phyloP scores from a whole-genome alignment of 1,139 yeast genomes.

The Pneumocystis oryctolagi region DNA sequence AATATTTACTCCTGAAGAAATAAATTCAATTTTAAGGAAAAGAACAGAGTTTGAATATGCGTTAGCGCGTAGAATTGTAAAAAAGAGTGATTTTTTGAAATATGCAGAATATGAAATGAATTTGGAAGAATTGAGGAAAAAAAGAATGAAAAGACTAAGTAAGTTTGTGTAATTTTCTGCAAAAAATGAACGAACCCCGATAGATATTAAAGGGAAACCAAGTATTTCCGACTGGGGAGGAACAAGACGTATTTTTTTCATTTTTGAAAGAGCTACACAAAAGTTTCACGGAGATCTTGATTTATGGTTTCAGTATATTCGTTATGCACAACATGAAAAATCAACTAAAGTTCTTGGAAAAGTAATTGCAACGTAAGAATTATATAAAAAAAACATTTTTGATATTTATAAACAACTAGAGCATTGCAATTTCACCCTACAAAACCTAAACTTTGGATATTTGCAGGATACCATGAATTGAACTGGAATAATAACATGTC shows the following conservation, averaged over 20 bases:
- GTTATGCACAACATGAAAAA: slow-evolving; percentile 56
- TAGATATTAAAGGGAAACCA: slow-evolving; percentile 28
- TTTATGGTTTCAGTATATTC: slow-evolving; percentile 67
- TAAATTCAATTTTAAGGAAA: slow-evolving; percentile 73
- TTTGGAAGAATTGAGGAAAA: slow-evolving; percentile 61
- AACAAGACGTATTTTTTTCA: slow-evolving; percentile 61
- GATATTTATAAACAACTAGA: slow-evolving; percentile 16
- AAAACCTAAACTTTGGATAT: slow-evolving; percentile 78
- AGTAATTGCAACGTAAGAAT: slow-evolving; percentile 42
- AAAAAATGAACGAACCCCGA: background rate
- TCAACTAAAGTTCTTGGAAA: slow-evolving; percentile 70
- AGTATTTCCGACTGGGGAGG: slow-evolving; percentile 82
- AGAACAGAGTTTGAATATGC: slow-evolving; percentile 94
- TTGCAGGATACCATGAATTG: slow-evolving; percentile 88
- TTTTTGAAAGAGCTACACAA: slow-evolving; percentile 69
- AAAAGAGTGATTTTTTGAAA: slow-evolving; percentile 58
- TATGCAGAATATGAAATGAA: slow-evolving; percentile 73
- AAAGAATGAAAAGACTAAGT: slow-evolving; percentile 51
- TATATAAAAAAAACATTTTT: background rate
- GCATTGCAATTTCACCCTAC: slow-evolving; percentile 81
- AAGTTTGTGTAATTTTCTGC: slow-evolving; percentile 11
- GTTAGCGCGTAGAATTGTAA: slow-evolving; percentile 69
- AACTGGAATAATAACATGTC: slow-evolving; percentile 77
- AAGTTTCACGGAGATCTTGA: slow-evolving; percentile 64
- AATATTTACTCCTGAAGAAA: slow-evolving; percentile 48